phyloP scores from a whole-genome alignment of 1,139 yeast genomes.

The Saccharomycopsis hybrid region DNA sequence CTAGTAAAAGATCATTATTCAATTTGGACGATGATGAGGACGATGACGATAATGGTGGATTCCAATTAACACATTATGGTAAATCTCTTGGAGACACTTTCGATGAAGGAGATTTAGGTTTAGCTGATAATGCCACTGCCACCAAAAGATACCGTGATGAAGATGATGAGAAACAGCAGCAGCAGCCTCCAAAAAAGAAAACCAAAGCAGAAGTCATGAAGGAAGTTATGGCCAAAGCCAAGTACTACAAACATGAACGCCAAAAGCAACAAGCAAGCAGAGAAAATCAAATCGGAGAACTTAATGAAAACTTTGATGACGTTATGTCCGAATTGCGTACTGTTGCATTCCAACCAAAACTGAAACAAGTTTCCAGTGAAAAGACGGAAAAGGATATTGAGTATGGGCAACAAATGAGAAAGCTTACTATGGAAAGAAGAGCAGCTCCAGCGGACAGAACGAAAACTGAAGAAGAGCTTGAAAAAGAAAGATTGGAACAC shows the following conservation, averaged over 20 bases:
- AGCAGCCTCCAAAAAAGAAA: slow-evolving; percentile 54
- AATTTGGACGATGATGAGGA: slow-evolving; percentile 70
- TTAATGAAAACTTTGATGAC: slow-evolving; percentile 74
- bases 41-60: slow-evolving; percentile 39
- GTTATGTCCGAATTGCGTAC: slow-evolving; percentile 60
- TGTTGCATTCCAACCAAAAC: no score
- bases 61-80: slow-evolving; percentile 74
- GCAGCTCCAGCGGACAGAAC: slow-evolving; percentile 97
- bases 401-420: slow-evolving; percentile 75
- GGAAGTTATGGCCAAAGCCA: slow-evolving; percentile 92
- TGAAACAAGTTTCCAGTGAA: slow-evolving; percentile 21
- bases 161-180: slow-evolving; percentile 31
- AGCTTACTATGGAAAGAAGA: slow-evolving; percentile 75
- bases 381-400: slow-evolving; percentile 41
- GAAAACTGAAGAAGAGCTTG: slow-evolving; percentile 82
- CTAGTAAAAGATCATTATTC: slow-evolving; percentile 47
- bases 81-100: slow-evolving; percentile 49
- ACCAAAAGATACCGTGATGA: slow-evolving; percentile 21
- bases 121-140: slow-evolving; percentile 32
- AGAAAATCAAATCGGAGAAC: slow-evolving; percentile 62
- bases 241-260: slow-evolving; percentile 81
- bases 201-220: slow-evolving; percentile 94
- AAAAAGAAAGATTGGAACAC: slow-evolving; percentile 59
- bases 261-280: slow-evolving; percentile 70
- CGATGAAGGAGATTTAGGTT: slow-evolving; percentile 37